A percentile compares a stretch with the other conserved stretches of the same genome.
phyloP scores from a whole-genome alignment of 208 protist genomes.

The Leishmania guyanensis region DNA sequence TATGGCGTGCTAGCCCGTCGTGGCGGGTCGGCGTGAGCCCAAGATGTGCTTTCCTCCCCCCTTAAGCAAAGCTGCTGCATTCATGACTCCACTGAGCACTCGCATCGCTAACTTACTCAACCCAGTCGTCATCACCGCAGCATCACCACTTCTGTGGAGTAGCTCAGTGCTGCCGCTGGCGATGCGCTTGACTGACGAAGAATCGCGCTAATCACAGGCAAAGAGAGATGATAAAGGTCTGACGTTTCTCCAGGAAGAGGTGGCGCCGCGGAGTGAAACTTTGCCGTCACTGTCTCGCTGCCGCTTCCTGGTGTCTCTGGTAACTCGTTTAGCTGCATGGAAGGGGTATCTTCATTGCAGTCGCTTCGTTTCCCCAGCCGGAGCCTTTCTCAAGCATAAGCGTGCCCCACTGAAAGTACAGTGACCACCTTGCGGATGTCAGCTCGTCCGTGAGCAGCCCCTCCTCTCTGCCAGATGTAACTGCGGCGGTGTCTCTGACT shows the following conservation, averaged over 20 bases:
- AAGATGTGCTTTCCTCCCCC: neutral
- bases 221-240: neutral
- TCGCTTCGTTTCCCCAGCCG: neutral
- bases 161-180: neutral
- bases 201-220: neutral
- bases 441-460: neutral
- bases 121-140: neutral
- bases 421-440: too few species aligned
- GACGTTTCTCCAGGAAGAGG: neutral
- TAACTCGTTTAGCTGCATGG: neutral
- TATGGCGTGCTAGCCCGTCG: slow-evolving; percentile 81
- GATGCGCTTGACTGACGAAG: neutral
- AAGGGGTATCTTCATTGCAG: neutral
- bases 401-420: neutral
- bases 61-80: neutral
- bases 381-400: neutral
- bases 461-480: neutral
- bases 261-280: neutral
- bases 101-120: neutral
- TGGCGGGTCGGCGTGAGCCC: slow-evolving; percentile 16
- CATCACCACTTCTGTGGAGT: neutral
- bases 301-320: neutral
- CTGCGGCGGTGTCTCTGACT: too few species aligned
- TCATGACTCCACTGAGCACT: neutral
- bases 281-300: neutral